Evolutionary conservation across 225 moss, liverwort and hornwort genomes (phyloP), one percentile per base, ranked within the genome.

Genomic region (Marchantia polymorpha): DNA sequence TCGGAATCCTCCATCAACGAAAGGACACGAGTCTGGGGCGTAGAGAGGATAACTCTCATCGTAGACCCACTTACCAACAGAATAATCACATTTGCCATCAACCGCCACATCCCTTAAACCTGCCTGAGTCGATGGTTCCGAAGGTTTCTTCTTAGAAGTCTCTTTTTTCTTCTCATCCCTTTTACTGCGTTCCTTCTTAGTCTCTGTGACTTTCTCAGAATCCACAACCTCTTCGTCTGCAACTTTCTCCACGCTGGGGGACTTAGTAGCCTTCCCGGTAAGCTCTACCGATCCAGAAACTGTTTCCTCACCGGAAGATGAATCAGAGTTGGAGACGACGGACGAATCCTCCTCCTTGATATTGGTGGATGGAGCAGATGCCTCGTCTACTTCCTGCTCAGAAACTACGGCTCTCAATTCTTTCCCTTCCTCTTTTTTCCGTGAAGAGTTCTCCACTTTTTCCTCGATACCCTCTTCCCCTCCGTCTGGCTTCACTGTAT

Each of bases 1-100:
- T 10, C 92, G 90, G 64, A 96, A 96, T 47, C 94, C 94, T 7
- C 85, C 78, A 82, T 94, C 96, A 25, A 83, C 82, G 71, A 90
- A 96, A 31, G 96, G 88, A 67, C 96, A 96, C 4, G 89, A 81
- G 46, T 72, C 70, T 54, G 90, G 86, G 74, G 88, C 85, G 75
- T 96, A 96, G 8, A 96, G 69, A 9, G 96, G 96, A 29, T 94
- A 94, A 10, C 39, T 81, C 74, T 90, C 88, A 63, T 96, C 96
- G 22, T 84, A 82, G 26, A 96, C 84, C 96, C 96, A 96, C 56
- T 83, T 60, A 19, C 96, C 96, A 1, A 74, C 73, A 17, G 87
- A 86, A 12, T 86, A 86, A 50, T 96, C 89, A 61, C 96, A 96
- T 15, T 39, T 29, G 9, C 39, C 74, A 49, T 80, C 76, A 22